Percentiles rank a stretch among this genome's conserved stretches.
phyloP scores from a whole-genome alignment of 352 stramenopile genomes.

The Pythium aquatile region DNA sequence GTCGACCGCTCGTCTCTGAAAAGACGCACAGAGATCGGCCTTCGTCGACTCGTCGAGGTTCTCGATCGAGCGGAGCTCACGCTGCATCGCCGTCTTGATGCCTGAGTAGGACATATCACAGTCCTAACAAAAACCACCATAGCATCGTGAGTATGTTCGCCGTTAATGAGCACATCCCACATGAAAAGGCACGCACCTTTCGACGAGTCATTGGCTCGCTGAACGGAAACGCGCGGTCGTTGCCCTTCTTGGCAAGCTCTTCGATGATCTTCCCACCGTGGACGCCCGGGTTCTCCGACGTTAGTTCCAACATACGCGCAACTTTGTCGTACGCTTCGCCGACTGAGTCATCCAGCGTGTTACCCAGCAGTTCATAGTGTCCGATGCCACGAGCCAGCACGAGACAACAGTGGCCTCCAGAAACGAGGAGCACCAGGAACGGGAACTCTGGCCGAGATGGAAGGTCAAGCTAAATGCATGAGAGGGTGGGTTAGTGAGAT shows the following conservation, averaged over 20 bases:
- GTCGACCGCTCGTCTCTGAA: slow-evolving; percentile 76
- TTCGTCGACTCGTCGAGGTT: slow-evolving; percentile 29
- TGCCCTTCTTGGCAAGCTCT: slow-evolving; percentile 83
- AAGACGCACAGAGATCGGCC: slow-evolving; percentile 93
- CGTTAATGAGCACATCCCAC: background rate
- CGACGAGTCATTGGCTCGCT: slow-evolving; percentile 91
- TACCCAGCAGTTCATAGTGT: slow-evolving; percentile 92
- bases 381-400: slow-evolving; percentile 92
- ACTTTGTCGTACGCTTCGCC: slow-evolving; percentile 99
- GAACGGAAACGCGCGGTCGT: slow-evolving; percentile 89
- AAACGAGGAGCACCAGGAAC: slow-evolving; percentile 97
- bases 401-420: slow-evolving; percentile 97
- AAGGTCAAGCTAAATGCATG: slow-evolving; percentile 28
- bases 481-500: background rate
- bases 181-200: slow-evolving; percentile 30
- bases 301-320: slow-evolving; percentile 92
- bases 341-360: slow-evolving; percentile 97
- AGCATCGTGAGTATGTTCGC: background rate
- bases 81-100: slow-evolving; percentile 96
- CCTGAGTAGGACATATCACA: slow-evolving; percentile 98
- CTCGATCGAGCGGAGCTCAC: slow-evolving; percentile 59
- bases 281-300: slow-evolving; percentile 38
- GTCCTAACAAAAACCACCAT: slow-evolving; percentile 41
- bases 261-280: slow-evolving; percentile 96
- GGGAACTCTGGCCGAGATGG: slow-evolving; percentile 84